phyloP scores from a whole-genome alignment of 257 asterid species.

The Solanum sejunctum region DNA sequence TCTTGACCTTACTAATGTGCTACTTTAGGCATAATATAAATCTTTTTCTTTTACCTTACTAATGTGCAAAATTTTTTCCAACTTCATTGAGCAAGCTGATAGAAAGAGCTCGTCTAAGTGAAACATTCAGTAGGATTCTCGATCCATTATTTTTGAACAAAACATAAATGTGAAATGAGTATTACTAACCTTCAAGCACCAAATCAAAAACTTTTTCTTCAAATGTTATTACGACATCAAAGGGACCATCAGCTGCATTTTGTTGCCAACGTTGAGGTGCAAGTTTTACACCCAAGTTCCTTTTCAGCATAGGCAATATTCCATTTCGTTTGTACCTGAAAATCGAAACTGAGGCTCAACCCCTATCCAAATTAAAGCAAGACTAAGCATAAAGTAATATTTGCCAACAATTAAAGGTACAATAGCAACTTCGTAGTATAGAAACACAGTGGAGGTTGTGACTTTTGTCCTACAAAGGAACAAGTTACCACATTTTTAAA shows the following conservation, averaged over 20 bases:
- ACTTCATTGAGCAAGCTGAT: background rate
- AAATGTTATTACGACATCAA: slow-evolving; percentile 84
- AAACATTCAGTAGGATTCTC: background rate
- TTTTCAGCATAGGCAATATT: slow-evolving; percentile 92
- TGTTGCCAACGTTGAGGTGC: slow-evolving; percentile 99
- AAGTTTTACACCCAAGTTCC: slow-evolving; percentile 65
- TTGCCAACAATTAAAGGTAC: background rate
- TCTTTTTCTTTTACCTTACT: background rate
- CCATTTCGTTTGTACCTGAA: slow-evolving; percentile 87
- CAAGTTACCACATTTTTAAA: background rate
- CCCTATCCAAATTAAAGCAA: background rate
- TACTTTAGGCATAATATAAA: background rate
- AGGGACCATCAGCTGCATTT: slow-evolving; percentile 75
- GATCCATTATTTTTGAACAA: background rate
- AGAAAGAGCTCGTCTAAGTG: background rate
- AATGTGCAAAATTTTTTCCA: background rate
- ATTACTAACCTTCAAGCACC: slow-evolving; percentile 80
- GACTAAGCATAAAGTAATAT: background rate
- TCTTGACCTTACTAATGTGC: background rate
- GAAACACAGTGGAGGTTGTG: background rate
- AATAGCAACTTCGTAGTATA: background rate
- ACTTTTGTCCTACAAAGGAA: background rate
- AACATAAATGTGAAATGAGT: background rate
- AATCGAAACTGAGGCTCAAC: background rate
- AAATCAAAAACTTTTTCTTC: slow-evolving; percentile 95